These are phyloP conservation scores for Mortierella sp. DNA, from an alignment of 371 early-diverging fungal species.

Conservation along the genomic window DNA sequence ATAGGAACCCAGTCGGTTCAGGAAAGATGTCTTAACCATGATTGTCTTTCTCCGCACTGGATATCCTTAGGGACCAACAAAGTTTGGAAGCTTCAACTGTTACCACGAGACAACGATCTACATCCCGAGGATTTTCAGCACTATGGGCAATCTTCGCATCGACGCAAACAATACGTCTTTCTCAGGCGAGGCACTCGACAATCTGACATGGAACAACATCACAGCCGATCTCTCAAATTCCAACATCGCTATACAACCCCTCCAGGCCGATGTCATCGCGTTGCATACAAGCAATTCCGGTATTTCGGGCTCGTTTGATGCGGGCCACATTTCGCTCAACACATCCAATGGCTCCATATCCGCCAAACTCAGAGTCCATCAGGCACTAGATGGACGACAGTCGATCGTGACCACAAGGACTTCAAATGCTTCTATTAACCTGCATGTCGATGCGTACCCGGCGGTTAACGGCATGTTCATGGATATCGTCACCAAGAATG, in stretches of 20 bases:
- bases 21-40: too few species aligned
- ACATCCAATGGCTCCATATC: constrained; percentile 38
- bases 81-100: constrained; percentile 33
- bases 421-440: constrained; percentile 19
- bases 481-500: constrained; percentile 39
- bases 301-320: constrained; percentile 29
- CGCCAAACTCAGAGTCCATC: constrained; percentile 26
- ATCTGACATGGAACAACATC: constrained; percentile 22
- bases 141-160: constrained; percentile 25
- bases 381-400: constrained; percentile 19
- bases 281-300: constrained; percentile 34
- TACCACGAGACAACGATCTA: constrained; percentile 49
- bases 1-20: too few species aligned
- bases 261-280: constrained; percentile 32
- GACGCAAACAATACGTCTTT: constrained; percentile 43
- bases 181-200: constrained; percentile 25
- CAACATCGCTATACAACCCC: constrained; percentile 29
- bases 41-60: too few species aligned
- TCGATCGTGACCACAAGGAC: constrained; percentile 23
- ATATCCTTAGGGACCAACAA: constrained; percentile 33
- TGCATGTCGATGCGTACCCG: constrained; percentile 43
- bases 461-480: constrained; percentile 26
- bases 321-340: constrained; percentile 24
- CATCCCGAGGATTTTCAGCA: constrained; percentile 22
- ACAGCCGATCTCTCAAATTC: constrained; percentile 23